A percentile compares a stretch with the other conserved stretches of the same genome.
Conservation (phyloP, 805 yeast species). For the Wickerhamomyces chaumierensis region DNA sequence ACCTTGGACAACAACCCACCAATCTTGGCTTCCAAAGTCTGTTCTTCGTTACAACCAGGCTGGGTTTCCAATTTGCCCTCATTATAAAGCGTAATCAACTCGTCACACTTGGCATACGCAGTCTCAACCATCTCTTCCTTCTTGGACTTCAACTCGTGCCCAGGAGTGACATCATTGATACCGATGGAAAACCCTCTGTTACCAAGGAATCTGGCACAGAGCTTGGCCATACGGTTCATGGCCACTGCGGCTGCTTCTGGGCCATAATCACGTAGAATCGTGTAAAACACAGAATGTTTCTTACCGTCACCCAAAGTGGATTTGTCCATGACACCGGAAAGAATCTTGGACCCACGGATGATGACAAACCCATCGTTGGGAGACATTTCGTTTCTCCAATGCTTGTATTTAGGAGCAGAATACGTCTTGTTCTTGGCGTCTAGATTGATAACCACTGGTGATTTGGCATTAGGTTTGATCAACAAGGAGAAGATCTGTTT, state of each 20-base stretch:
- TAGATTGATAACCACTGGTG: slow-evolving; percentile 77
- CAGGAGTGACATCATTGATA: slow-evolving; percentile 95
- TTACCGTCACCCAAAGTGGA: slow-evolving; percentile 96
- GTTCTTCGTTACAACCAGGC: slow-evolving; percentile 98
- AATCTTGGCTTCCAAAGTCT: slow-evolving; percentile 93
- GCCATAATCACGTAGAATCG: slow-evolving; percentile 93
- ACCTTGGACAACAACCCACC: slow-evolving; percentile 94
- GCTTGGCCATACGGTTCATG: slow-evolving; percentile 98
- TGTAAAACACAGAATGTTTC: slow-evolving; percentile 91
- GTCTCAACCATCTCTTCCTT: slow-evolving; percentile 84
- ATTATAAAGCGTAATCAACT: slow-evolving; percentile 65
- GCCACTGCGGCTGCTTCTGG: slow-evolving; percentile 91
- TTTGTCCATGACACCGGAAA: slow-evolving; percentile 96
- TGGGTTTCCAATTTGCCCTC: slow-evolving; percentile 91
- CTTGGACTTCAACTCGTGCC: slow-evolving; percentile 54
- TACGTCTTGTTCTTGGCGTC: slow-evolving; percentile 93
- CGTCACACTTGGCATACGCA: slow-evolving; percentile 88
- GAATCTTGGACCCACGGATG: slow-evolving; percentile 78
- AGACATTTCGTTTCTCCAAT: slow-evolving; percentile 85
- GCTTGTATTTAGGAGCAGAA: slow-evolving; percentile 52
- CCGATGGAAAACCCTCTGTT: slow-evolving; percentile 96
- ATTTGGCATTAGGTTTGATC: slow-evolving; percentile 66
- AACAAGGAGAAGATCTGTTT: slow-evolving; percentile 86
- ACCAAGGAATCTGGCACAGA: slow-evolving; percentile 92
- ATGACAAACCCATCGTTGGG: slow-evolving; percentile 93